Evolutionary conservation across 257 asterid species (phyloP), one percentile per base, ranked within the genome.

Genomic region (Anisodus acutangulus): DNA sequence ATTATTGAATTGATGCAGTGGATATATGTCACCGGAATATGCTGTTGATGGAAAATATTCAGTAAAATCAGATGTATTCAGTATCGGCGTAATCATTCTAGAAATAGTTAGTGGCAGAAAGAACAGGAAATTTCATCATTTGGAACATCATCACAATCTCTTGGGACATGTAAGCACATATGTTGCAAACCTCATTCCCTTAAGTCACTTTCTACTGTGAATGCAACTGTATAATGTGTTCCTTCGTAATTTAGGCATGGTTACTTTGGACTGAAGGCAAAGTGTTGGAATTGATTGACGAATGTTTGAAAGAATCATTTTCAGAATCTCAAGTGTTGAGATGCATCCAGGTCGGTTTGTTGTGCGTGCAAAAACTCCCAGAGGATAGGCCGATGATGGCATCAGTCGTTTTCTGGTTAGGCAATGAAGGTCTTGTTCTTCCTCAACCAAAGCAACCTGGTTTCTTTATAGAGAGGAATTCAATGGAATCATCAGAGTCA

Each of bases 321-420:
- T 47, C 57, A 26, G 84, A 35, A 47, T 80, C 84, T 47, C 71
- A 86, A 80, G 83, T 54, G 53, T 9, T 69, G 79, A 69, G 78
- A 35, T 83, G 83, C 82, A 84, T 84, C 26, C 86, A 80, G 5
- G 79, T 86, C 19, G 89, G 85, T 15, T 78, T 86, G 10, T 35
- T 86, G 11, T 84, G 86, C 74, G 83, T 86, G 10, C 87, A 84
- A 64, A 76, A 69, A 62, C 59, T 54, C 9, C 83, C 87, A 0
- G 57, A 86, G 76, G 89, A 86, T 31, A 39, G 89, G 35, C 89
- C 89, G 19, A 81, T 62, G 3, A 86, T 86, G 85, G 58, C 74
- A 13, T 80, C 83, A 9, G 87, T 86, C 5, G 81, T 80, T 39
- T 31, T 51, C 41, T 83, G 85, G 89, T 39, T 86, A 39, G 71